A percentile compares a stretch with the other conserved stretches of the same genome.
These are phyloP conservation scores for Trichomonas gallinae DNA, from an alignment of 208 protist genomes.

Conservation along the genomic window DNA sequence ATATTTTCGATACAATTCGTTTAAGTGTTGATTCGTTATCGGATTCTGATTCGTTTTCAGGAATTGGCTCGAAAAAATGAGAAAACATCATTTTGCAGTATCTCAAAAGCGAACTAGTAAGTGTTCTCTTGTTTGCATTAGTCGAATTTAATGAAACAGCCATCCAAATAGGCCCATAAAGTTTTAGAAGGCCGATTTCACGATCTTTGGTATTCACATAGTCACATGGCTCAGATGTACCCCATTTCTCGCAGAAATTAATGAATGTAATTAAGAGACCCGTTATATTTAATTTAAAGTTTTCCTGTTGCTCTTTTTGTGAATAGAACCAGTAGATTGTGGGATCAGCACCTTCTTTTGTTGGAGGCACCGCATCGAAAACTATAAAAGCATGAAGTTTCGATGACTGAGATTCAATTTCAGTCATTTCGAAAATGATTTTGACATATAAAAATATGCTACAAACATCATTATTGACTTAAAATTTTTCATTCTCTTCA, in stretches of 20 bases:
- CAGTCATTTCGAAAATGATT: not conserved
- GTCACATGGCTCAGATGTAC: not conserved
- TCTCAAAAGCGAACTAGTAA: not conserved
- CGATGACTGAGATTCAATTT: not conserved
- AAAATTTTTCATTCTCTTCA: no score
- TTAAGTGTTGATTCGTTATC: not conserved
- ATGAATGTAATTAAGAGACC: not conserved
- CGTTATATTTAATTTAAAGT: not conserved
- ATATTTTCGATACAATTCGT: not conserved
- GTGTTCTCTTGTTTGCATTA: not conserved
- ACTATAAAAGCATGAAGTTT: not conserved
- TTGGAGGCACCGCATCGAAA: not conserved
- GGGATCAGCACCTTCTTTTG: not conserved
- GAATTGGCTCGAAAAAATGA: not conserved
- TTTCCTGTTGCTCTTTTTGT: not conserved
- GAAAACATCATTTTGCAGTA: not conserved
- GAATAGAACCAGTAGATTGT: not conserved
- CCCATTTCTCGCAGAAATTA: not conserved
- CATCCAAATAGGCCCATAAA: constrained; percentile 3
- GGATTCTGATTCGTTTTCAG: not conserved
- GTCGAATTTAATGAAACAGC: not conserved
- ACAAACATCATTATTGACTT: no score
- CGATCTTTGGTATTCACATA: not conserved
- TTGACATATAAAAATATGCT: no score
- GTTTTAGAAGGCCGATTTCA: not conserved